Conservation (phyloP, 2,329 filamentous ascomycete species). For the Fusarium haematococcum region DNA sequence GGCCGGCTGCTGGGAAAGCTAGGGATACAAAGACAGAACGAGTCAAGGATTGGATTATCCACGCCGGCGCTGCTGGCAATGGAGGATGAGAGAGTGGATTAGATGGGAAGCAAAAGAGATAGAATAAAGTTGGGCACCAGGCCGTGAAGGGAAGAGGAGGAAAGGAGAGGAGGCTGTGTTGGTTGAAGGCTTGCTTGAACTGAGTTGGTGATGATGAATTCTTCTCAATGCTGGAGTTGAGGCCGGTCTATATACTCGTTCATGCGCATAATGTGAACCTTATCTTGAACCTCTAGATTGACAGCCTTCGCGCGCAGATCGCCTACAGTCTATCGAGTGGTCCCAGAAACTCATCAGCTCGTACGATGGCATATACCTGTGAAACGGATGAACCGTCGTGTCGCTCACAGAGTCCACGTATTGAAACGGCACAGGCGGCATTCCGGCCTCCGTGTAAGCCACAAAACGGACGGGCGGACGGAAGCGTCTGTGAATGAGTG, state of each 20-base stretch:
- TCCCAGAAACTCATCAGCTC: conserved; percentile 32
- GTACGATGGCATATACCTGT: conserved; percentile 30
- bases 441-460: neutral
- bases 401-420: neutral
- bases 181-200: conserved; percentile 18
- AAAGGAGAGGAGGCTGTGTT: neutral
- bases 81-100: conserved; percentile 4
- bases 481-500: neutral
- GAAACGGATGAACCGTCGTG: conserved; percentile 22
- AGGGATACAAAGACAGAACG: conserved; percentile 34
- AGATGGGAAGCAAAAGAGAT: neutral
- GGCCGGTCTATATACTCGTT: conserved; percentile 25
- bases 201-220: conserved; percentile 19
- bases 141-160: conserved; percentile 9
- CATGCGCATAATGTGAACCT: neutral
- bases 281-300: neutral
- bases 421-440: conserved; percentile 16
- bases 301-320: neutral
- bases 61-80: conserved; percentile 32
- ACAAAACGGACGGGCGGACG: neutral
- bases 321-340: conserved; percentile 13
- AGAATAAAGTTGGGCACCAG: conserved; percentile 11
- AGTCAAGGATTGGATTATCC: conserved; percentile 35
- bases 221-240: conserved; percentile 1
- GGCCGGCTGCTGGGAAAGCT: conserved; percentile 31